Evolutionary conservation across 1,284 basidiomycete genomes (phyloP), one percentile per base, ranked within the genome.

Genomic region (Cerrena zonata): DNA sequence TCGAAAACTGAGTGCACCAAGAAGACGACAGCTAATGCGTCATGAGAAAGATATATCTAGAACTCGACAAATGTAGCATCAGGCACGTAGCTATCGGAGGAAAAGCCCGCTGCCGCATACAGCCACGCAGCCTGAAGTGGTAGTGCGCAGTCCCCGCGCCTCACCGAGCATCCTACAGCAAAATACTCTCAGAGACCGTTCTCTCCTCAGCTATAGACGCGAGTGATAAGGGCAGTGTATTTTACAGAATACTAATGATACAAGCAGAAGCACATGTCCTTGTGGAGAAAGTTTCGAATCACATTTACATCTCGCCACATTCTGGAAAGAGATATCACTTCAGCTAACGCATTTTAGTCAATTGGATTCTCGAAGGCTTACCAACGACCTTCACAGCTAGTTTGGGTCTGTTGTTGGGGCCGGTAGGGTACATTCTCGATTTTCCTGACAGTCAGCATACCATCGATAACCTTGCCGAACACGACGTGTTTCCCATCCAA

Each of bases 401-500:
- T 65, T 93, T 93, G 0, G 91, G 91, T 51, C 91, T 71, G 61
- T 90, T 91, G 65, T 92, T 93, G 13, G 79, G 76, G 4, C 94
- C 94, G 0, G 92, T 96, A 4, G 92, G n/a, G 81, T 0, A 95
- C 91, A 58, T 93, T 91, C 72, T 97, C 94, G 52, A 97, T 91
- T 68, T 96, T 97, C 56, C 94, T 79, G 47, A 97, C 76, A 1
- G 90, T 93, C 53, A 94, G 78, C 82, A 94, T 88, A 21, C 89
- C 91, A 60, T 81, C 78, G 66, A 88, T 78, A 50, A 94, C 91
- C 67, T 91, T 85, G 55, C 91, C 91, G 59, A 91, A 94, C 38
- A 93, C 80, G 58, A 93, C 90, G 70, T 94, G 91, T 69, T 95
- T 95, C 44, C 79, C 81, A 64, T 94, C 89, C 82, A 51, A 91